Base-by-base conservation (phyloP, 768 basidiomycete genomes). In the Termitomyces sp. region DNA sequence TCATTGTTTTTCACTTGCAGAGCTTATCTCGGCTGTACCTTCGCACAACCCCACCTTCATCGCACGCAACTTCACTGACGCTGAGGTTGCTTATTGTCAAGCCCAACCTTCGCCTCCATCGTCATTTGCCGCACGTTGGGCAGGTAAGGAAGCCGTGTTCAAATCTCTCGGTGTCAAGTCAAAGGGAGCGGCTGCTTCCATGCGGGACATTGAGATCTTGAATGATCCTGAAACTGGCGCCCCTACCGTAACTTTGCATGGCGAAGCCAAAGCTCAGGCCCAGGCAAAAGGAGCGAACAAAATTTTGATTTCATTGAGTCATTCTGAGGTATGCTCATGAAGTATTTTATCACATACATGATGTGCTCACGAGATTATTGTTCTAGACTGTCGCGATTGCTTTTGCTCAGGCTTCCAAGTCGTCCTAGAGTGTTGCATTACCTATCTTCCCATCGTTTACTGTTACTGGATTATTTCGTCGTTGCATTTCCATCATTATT, bases 141-240 rank as follows among this genome's bases (percentile, higher is more conserved):
- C 83, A 30, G 96, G 93, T 51, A 99, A 98, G 73, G 97, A 98
- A 71, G 96, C 95, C 3, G 85, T 89, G 53, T 98, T 98, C 86
- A 98, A 98, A 76, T 90, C 94, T 5, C 81, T 99, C 1, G 90
- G 92, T 21, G 88, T 94, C 44, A 74, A 86, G 19, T 94, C 91
- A 3, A 89, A 92, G 71, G 97, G 97, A 40, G 96, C 95, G 11
- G 91, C 83, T 6, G 95, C 97, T 17, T 78, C 88, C n/a, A 87
- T 98, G 88, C 91, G 91, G 73, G 95, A 98, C 62, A 98, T 99
- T 58, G 97, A 98, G 71, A 94, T 98, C 64, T 76, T 96, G 57
- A 86, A 89, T 46, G 81, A 87, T 66, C 64, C 72, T 14, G 76
- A 77, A 43, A 76, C 79, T n/a, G 95, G 95, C 26, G 89, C 78